Percentiles rank a stretch among this genome's conserved stretches.
phyloP scores from a whole-genome alignment of 2,329 filamentous ascomycete species.

The Botryotinia globosa region DNA sequence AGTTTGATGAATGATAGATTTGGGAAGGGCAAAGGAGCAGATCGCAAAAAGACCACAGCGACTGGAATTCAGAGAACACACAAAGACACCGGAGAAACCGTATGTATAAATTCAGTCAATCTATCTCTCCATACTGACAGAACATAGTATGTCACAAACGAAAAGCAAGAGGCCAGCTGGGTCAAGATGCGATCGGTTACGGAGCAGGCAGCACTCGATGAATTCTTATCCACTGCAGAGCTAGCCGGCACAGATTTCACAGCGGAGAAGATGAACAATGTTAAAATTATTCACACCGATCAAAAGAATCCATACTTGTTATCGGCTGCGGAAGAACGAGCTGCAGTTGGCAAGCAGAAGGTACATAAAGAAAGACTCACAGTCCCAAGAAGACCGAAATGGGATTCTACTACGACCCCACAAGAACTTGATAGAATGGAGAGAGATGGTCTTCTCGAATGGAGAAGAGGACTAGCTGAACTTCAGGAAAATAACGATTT shows the following conservation, averaged over 20 bases:
- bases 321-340: slow-evolving; percentile 78
- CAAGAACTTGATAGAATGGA: slow-evolving; percentile 77
- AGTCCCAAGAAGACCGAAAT: slow-evolving; percentile 83
- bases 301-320: slow-evolving; percentile 94
- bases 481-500: slow-evolving; percentile 91
- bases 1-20: slow-evolving; percentile 98
- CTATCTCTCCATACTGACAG: slow-evolving; percentile 29
- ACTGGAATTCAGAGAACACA: slow-evolving; percentile 61
- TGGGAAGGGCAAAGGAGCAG: slow-evolving; percentile 82
- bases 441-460: slow-evolving; percentile 76
- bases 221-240: slow-evolving; percentile 93
- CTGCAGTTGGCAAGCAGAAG: slow-evolving; percentile 75
- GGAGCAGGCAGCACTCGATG: slow-evolving; percentile 92
- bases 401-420: slow-evolving; percentile 82
- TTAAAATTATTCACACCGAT: slow-evolving; percentile 97
- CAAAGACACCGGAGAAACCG: slow-evolving; percentile 74
- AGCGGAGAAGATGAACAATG: slow-evolving; percentile 97
- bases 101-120: slow-evolving; percentile 37
- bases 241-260: slow-evolving; percentile 98
- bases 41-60: slow-evolving; percentile 70
- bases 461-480: slow-evolving; percentile 87
- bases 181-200: slow-evolving; percentile 99
- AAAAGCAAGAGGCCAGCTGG: slow-evolving; percentile 87
- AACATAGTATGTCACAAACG: slow-evolving; percentile 79
- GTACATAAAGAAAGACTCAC: slow-evolving; percentile 77